Evolutionary conservation across 768 basidiomycete species (phyloP).

Genomic region (Trametes cingulata): DNA sequence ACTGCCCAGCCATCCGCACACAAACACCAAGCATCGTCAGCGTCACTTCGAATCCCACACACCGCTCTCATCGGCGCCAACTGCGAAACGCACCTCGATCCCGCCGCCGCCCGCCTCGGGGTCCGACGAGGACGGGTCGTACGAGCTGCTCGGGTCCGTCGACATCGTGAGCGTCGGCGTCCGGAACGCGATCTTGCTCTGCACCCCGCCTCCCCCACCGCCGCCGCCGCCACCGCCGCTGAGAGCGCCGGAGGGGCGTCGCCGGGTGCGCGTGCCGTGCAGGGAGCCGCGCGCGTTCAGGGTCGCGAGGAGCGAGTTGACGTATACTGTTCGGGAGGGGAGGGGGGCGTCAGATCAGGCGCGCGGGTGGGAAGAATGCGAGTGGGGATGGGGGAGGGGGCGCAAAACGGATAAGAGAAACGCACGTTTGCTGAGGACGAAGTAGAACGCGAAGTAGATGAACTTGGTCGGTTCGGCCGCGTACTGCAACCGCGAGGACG

Average conservation of each 20-base stretch:
- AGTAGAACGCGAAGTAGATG: constrained; percentile 25
- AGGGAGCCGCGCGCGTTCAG: constrained; percentile 24
- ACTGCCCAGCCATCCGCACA: constrained; percentile 1
- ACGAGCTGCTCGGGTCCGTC: constrained; percentile 4
- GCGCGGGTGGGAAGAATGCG: not conserved
- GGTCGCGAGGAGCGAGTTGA: constrained; percentile 25
- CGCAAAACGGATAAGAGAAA: not conserved
- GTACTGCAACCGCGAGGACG: constrained; percentile 3
- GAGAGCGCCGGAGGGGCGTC: not conserved
- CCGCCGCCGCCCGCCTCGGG: not conserved
- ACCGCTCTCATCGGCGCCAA: no score
- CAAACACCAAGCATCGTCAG: not conserved
- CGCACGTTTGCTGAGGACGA: constrained; percentile 19
- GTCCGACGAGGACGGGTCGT: not conserved
- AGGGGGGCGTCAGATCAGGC: not conserved
- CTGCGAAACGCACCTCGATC: constrained; percentile 18
- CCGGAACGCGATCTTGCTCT: constrained; percentile 5
- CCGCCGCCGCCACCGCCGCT: no score
- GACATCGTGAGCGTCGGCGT: constrained; percentile 6
- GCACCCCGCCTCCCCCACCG: not conserved
- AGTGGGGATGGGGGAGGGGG: not conserved
- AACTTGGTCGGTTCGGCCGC: constrained; percentile 12
- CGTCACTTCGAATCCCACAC: no score
- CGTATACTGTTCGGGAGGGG: constrained; percentile 16
- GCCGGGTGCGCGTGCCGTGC: constrained; percentile 6